Percentiles rank a stretch among this genome's conserved stretches.
Evolutionary conservation across 2,329 filamentous ascomycete genomes (phyloP).

Genomic region (Pseudocercospora fijiensis): DNA sequence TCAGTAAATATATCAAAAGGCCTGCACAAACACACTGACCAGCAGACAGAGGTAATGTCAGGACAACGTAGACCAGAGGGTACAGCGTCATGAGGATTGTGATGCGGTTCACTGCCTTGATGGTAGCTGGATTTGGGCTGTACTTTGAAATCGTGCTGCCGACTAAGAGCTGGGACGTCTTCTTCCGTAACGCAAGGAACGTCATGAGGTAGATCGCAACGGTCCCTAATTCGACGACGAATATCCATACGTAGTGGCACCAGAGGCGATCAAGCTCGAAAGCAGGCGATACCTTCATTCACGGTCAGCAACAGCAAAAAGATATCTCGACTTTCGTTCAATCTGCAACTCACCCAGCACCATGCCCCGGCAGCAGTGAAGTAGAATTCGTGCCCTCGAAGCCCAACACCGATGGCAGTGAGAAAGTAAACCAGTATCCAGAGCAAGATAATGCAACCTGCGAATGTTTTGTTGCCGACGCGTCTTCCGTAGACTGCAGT

Average conservation of each 20-base stretch:
- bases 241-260: constrained; percentile 67
- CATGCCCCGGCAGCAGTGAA: constrained; percentile 63
- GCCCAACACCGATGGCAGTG: constrained; percentile 52
- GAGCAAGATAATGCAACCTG: constrained; percentile 47
- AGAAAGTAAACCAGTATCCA: constrained; percentile 63
- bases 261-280: constrained; percentile 49
- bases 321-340: neutral
- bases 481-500: constrained; percentile 59
- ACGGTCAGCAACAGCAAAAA: neutral
- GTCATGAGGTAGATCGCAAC: constrained; percentile 50
- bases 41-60: constrained; percentile 64
- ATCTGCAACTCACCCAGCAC: constrained; percentile 56
- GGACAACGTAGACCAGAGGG: constrained; percentile 67
- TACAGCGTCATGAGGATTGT: constrained; percentile 64
- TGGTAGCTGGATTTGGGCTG: constrained; percentile 28
- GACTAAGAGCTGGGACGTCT: constrained; percentile 28
- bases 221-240: constrained; percentile 54
- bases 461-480: constrained; percentile 54
- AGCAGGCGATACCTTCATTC: constrained; percentile 47
- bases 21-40: constrained; percentile 1
- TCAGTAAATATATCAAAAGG: neutral
- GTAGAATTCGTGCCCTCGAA: constrained; percentile 45
- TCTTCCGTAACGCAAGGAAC: constrained; percentile 34
- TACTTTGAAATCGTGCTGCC: constrained; percentile 14
- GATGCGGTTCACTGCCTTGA: constrained; percentile 41